Conservation (phyloP, 164 flowering plant species). For the Magnolia kwangsiensis region DNA sequence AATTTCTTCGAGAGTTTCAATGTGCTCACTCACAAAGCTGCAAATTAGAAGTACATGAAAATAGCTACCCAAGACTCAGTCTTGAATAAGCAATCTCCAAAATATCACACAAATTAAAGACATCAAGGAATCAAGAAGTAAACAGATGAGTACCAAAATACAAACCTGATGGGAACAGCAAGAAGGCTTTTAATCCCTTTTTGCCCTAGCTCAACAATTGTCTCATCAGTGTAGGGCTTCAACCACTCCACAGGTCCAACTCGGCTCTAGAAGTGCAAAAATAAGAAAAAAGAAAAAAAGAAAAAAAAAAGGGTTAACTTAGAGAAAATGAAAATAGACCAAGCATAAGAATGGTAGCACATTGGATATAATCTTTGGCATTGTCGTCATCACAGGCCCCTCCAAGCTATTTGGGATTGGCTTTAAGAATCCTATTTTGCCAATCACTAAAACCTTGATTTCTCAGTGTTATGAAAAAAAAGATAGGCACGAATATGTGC, state of each 20-base stretch:
- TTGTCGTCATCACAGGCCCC: too few species aligned
- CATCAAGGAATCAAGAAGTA: not conserved
- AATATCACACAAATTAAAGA: not conserved
- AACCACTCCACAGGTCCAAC: conserved; percentile 99
- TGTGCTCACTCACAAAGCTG: conserved; percentile 98
- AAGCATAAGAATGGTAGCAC: not conserved
- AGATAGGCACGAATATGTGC: too few species aligned
- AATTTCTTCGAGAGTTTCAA: conserved; percentile 96
- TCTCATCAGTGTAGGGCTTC: conserved; percentile 96
- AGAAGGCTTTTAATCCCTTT: conserved; percentile 84
- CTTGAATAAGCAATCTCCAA: conserved; percentile 1
- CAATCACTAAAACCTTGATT: too few species aligned
- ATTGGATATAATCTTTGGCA: not conserved
- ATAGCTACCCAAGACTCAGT: not conserved
- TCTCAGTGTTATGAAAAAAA: too few species aligned
- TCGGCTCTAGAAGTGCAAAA: conserved; percentile 65
- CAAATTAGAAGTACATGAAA: conserved; percentile 3
- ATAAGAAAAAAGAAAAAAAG: not conserved
- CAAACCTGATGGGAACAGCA: conserved; percentile 94
- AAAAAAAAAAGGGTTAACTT: not conserved
- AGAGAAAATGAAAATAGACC: not conserved
- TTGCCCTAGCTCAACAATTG: conserved; percentile 77
- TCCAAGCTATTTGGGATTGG: too few species aligned
- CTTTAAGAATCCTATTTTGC: too few species aligned
- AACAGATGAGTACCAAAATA: not conserved